Conservation (phyloP, 768 basidiomycete genomes). For the Hericium coralloides region DNA sequence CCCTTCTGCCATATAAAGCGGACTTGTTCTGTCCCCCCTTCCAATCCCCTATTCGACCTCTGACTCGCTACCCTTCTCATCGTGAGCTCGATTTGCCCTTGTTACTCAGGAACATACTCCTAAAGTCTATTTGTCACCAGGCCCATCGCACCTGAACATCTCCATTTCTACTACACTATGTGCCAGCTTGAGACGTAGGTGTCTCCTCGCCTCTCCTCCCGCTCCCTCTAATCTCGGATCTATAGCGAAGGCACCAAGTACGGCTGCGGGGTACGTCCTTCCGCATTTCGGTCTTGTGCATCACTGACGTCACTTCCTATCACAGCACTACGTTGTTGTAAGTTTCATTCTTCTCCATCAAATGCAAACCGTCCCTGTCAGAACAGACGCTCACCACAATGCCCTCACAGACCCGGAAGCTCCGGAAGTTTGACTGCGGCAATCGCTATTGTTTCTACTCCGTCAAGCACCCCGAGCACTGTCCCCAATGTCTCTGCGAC, state of each 20-base stretch:
- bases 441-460: slow-evolving; percentile 36
- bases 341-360: slow-evolving; percentile 18
- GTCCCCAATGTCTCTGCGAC: slow-evolving; percentile 35
- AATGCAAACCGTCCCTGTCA: background rate
- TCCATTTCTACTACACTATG: slow-evolving; percentile 18
- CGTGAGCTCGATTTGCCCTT: slow-evolving; percentile 8
- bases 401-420: slow-evolving; percentile 35
- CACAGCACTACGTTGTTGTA: slow-evolving; percentile 63
- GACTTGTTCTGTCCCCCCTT: slow-evolving; percentile 9
- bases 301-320: slow-evolving; percentile 17
- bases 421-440: slow-evolving; percentile 48
- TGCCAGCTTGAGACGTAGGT: slow-evolving; percentile 32
- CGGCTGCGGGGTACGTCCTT: slow-evolving; percentile 49
- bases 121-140: slow-evolving; percentile 4
- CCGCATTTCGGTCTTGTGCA: slow-evolving; percentile 7
- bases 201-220: slow-evolving; percentile 11
- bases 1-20: slow-evolving; percentile 6
- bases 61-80: slow-evolving; percentile 6
- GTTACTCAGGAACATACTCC: background rate
- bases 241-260: slow-evolving; percentile 64
- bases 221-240: slow-evolving; percentile 13
- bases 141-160: background rate
- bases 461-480: slow-evolving; percentile 29
- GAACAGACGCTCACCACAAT: slow-evolving; percentile 6
- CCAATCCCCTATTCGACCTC: slow-evolving; percentile 3